A percentile compares a stretch with the other conserved stretches of the same genome.
Conservation (phyloP, 306 rosid species). For the Purshia tridentata region DNA sequence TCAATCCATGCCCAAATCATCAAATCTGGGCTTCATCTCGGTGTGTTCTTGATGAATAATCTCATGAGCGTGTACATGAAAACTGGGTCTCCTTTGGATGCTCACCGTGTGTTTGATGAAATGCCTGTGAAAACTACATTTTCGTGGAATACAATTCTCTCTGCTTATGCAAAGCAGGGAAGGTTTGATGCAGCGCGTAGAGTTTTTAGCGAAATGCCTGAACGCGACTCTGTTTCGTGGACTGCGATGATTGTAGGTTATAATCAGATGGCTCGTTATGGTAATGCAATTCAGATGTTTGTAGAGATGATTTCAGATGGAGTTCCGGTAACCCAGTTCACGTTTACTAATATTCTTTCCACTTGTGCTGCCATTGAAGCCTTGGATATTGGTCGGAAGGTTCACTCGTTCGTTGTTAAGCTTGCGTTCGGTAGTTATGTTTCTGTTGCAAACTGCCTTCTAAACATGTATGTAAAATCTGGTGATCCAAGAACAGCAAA, state of each 20-base stretch:
- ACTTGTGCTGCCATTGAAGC: conserved; percentile 60
- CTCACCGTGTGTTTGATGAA: conserved; percentile 63
- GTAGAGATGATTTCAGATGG: conserved; percentile 50
- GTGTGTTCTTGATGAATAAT: conserved; percentile 65
- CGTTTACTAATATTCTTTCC: conserved; percentile 66
- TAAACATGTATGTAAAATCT: conserved; percentile 87
- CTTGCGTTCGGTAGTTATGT: conserved; percentile 52
- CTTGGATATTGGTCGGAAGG: conserved; percentile 60
- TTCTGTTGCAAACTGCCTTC: conserved; percentile 65
- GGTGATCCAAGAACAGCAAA: conserved; percentile 60
- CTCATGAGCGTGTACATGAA: conserved; percentile 61
- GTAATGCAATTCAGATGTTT: conserved; percentile 49
- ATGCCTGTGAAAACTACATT: conserved; percentile 52
- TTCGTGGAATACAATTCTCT: conserved; percentile 79
- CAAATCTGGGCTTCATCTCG: conserved; percentile 60
- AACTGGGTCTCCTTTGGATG: conserved; percentile 43
- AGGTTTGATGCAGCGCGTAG: conserved; percentile 46
- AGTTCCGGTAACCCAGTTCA: conserved; percentile 55
- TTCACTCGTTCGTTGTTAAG: conserved; percentile 65
- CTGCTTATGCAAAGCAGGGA: conserved; percentile 65
- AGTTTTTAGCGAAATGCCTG: conserved; percentile 60
- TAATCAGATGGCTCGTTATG: conserved; percentile 56
- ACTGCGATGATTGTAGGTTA: conserved; percentile 70
- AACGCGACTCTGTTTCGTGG: conserved; percentile 87
- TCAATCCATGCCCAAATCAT: conserved; percentile 59